These are phyloP conservation scores for Solanum stenotomum DNA, from an alignment of 257 asterid species.

Conservation along the genomic window DNA sequence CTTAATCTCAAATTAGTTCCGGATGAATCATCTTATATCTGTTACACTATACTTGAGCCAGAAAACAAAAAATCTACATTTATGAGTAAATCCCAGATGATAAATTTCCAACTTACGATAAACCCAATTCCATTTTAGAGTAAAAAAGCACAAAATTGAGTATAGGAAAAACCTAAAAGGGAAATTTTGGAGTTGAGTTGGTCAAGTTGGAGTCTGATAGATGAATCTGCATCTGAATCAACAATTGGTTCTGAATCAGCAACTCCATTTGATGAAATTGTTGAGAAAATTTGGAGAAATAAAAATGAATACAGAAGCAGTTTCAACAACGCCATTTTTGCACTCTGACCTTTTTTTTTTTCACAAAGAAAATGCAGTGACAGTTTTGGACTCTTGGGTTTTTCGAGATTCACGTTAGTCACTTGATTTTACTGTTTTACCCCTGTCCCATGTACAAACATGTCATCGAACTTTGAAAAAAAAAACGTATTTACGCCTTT, in stretches of 20 bases:
- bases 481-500: too few species aligned
- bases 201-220: conserved; percentile 15
- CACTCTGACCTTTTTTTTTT: background rate
- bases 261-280: background rate
- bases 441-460: background rate
- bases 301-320: conserved; percentile 6
- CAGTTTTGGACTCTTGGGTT: background rate
- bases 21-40: background rate
- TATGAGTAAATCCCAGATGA: background rate
- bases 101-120: background rate
- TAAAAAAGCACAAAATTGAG: background rate
- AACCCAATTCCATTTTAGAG: background rate
- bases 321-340: conserved; percentile 9
- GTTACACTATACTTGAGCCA: background rate
- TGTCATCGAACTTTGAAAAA: too few species aligned
- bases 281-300: conserved; percentile 1
- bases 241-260: background rate
- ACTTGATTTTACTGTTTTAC: background rate
- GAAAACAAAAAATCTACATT: background rate
- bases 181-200: conserved; percentile 34
- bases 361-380: background rate
- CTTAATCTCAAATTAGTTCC: background rate
- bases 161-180: conserved; percentile 13
- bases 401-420: background rate
- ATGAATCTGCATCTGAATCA: conserved; percentile 12